phyloP scores from a whole-genome alignment of 139 green algal genomes.

The Volvox reticuliferus region DNA sequence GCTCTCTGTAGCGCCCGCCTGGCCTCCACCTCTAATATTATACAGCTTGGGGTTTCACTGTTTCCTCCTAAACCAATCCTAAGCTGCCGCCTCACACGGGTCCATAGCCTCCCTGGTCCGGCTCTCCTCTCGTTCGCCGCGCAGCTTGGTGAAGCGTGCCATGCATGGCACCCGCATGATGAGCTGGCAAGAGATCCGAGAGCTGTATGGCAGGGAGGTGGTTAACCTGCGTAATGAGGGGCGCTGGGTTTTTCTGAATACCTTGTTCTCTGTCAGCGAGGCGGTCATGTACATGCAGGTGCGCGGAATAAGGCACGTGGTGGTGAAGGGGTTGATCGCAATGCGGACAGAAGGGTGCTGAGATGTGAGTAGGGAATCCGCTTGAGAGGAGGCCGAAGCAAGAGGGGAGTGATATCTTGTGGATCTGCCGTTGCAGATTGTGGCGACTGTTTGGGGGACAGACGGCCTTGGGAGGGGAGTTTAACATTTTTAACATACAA shows the following conservation, averaged over 20 bases:
- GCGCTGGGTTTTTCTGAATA: conserved; percentile 97
- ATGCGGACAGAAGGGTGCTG: no score
- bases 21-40: no score
- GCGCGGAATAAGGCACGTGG: neutral
- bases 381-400: neutral
- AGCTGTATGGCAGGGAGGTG: conserved; percentile 89
- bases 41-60: no score
- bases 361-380: neutral
- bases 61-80: no score
- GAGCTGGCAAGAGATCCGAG: conserved; percentile 78
- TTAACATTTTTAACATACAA: neutral
- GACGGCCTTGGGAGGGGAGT: no score
- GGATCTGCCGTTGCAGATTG: no score
- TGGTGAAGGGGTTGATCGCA: neutral
- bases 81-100: no score
- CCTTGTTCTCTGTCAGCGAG: conserved; percentile 94
- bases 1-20: no score
- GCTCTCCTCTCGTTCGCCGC: neutral
- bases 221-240: conserved; percentile 90
- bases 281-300: conserved; percentile 94
- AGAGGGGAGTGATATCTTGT: neutral
- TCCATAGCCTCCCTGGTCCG: neutral
- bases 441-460: neutral
- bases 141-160: conserved; percentile 90
- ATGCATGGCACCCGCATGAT: conserved; percentile 97